Conservation (phyloP, 2,329 filamentous ascomycete species). For the Sporothrix protearum region DNA sequence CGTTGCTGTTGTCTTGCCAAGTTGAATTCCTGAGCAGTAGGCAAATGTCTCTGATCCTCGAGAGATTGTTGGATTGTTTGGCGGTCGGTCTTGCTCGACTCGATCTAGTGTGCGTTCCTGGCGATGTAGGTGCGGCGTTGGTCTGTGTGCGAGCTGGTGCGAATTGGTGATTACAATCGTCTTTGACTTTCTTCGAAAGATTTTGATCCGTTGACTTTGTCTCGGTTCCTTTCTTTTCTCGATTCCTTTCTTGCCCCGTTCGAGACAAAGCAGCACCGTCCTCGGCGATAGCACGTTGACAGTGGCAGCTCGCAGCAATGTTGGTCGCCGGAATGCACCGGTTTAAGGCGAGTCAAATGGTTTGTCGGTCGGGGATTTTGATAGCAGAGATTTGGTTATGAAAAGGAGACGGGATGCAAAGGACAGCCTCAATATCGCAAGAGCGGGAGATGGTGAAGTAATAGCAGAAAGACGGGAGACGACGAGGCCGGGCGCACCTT, state of each 20-base stretch:
- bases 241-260: background rate
- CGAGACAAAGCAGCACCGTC: background rate
- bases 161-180: background rate
- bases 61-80: background rate
- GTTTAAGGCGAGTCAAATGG: background rate
- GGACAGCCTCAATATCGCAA: background rate
- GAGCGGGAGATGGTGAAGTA: background rate
- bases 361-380: background rate
- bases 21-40: conserved; percentile 1
- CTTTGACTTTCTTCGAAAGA: background rate
- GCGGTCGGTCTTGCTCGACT: background rate
- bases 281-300: background rate
- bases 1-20: conserved; percentile 10
- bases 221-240: background rate
- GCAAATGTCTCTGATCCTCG: conserved; percentile 6
- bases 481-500: background rate
- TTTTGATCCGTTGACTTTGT: conserved; percentile 3
- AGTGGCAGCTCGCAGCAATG: background rate
- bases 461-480: background rate
- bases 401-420: conserved; percentile 5
- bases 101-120: conserved; percentile 13
- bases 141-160: no score
- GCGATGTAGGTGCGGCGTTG: background rate
- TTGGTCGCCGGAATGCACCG: conserved; percentile 12
- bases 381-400: background rate